Conservation (phyloP, 225 moss, liverwort and hornwort species). For the Climacium dendroides region DNA sequence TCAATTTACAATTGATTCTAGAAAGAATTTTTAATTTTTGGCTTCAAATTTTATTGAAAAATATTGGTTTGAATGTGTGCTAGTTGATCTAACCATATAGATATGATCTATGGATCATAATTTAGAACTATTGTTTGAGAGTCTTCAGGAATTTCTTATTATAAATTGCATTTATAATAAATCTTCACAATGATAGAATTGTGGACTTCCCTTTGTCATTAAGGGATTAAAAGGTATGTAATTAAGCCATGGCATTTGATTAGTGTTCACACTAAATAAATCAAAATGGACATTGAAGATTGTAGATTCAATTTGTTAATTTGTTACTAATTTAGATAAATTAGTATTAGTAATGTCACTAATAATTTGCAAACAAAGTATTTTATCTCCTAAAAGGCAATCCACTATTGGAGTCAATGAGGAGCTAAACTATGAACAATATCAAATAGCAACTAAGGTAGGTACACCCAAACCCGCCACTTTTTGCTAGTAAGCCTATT, state of each 20-base stretch:
- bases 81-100: no score
- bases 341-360: not conserved
- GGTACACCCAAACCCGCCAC: no score
- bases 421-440: not conserved
- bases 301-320: no score
- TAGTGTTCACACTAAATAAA: no score
- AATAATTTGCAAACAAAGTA: not conserved
- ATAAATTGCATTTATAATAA: not conserved
- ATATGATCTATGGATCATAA: not conserved
- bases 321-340: not conserved
- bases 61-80: no score
- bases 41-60: no score
- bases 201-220: no score
- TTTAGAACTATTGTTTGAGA: not conserved
- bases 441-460: not conserved
- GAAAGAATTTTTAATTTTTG: no score
- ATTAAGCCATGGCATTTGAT: no score
- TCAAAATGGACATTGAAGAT: not conserved
- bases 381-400: not conserved
- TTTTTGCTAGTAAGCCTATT: no score
- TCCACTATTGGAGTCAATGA: not conserved
- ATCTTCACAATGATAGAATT: not conserved
- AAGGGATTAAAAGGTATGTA: no score
- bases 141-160: not conserved
- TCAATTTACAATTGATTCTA: no score